Evolutionary conservation across 305 asterid species (phyloP).

Genomic region (Salvia sclarea): DNA sequence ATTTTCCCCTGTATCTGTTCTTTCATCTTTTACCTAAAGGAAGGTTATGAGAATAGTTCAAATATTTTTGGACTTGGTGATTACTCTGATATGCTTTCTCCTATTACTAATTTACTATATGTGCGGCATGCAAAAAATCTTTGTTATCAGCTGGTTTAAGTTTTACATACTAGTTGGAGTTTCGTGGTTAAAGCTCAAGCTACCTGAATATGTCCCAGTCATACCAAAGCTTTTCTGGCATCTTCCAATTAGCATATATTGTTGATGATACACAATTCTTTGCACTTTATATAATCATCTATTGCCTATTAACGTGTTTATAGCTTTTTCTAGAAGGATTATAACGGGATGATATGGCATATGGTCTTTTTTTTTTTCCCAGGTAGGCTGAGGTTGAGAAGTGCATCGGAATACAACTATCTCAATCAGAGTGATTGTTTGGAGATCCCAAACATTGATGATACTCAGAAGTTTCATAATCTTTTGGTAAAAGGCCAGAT

Average conservation of each 20-base stretch:
- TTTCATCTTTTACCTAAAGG: not conserved
- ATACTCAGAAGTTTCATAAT: constrained; percentile 61
- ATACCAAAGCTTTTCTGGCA: not conserved
- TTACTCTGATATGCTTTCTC: constrained; percentile 17
- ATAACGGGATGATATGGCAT: constrained; percentile 9
- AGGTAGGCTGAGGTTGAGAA: constrained; percentile 74
- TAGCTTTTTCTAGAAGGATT: constrained; percentile 26
- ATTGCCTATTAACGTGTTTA: constrained; percentile 11
- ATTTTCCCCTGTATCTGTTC: not conserved
- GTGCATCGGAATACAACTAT: constrained; percentile 67
- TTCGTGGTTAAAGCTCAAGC: not conserved
- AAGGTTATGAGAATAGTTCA: constrained; percentile 3
- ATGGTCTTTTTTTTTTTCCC: constrained; percentile 46
- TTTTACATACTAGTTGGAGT: not conserved
- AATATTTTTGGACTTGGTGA: constrained; percentile 6
- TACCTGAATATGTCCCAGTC: not conserved
- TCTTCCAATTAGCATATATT: constrained; percentile 4
- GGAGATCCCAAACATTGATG: constrained; percentile 61
- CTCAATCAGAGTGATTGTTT: constrained; percentile 78
- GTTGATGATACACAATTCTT: not conserved
- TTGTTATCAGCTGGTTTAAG: constrained; percentile 1
- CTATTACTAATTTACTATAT: constrained; percentile 1
- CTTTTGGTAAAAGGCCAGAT: constrained; percentile 58
- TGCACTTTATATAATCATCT: constrained; percentile 3
- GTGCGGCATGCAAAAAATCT: not conserved